These are phyloP conservation scores for Dioscorea cayenensis DNA, from an alignment of 116 monocot species.

Conservation along the genomic window DNA sequence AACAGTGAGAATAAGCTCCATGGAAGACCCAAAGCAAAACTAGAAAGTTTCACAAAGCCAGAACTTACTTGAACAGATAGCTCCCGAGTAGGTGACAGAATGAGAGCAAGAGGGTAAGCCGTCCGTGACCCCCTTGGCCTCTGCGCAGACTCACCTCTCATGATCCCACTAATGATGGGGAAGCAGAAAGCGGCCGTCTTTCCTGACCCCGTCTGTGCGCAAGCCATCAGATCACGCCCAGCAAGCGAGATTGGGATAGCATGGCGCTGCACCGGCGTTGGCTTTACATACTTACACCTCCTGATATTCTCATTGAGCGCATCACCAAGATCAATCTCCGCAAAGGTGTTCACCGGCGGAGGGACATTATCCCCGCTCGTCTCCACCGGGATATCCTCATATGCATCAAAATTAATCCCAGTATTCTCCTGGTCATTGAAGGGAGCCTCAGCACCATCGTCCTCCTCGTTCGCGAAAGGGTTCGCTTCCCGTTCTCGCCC, in stretches of 20 bases:
- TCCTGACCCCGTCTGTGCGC: constrained; percentile 81
- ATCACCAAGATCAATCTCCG: constrained; percentile 72
- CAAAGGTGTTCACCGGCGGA: constrained; percentile 46
- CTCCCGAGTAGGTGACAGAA: constrained; percentile 72
- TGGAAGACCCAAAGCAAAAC: not conserved
- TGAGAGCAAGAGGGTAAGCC: constrained; percentile 52
- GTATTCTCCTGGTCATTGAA: constrained; percentile 34
- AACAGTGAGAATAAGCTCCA: too few relatives aligned
- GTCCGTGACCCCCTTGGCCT: constrained; percentile 40
- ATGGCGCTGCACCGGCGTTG: constrained; percentile 71
- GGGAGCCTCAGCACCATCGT: constrained; percentile 9
- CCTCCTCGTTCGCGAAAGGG: constrained; percentile 23
- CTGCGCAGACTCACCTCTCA: constrained; percentile 30
- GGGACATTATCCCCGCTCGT: constrained; percentile 52
- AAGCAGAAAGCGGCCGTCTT: constrained; percentile 84
- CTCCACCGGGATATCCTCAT: constrained; percentile 59
- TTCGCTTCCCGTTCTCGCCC: constrained; percentile 25
- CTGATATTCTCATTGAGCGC: constrained; percentile 67
- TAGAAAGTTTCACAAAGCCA: not conserved
- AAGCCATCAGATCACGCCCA: constrained; percentile 74
- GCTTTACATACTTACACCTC: constrained; percentile 73
- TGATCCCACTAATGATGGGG: constrained; percentile 72
- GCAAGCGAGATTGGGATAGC: constrained; percentile 65
- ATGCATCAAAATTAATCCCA: constrained; percentile 56
- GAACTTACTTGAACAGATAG: constrained; percentile 57